Percentiles rank a stretch among this genome's conserved stretches.
phyloP scores from a whole-genome alignment of 345 rosid genomes.

The Salix viminalis region DNA sequence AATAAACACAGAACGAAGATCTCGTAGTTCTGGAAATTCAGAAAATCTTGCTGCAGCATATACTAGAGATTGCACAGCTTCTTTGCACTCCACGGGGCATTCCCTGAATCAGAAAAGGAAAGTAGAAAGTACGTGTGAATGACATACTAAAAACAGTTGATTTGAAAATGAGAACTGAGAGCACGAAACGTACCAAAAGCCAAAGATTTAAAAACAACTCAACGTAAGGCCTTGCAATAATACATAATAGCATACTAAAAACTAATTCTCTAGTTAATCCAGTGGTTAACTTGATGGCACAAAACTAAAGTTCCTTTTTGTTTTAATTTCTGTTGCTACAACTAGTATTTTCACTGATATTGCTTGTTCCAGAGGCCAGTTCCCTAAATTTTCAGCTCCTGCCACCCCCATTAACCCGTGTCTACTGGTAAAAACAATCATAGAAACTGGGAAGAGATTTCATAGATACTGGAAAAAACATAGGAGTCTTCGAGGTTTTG shows the following conservation, averaged over 20 bases:
- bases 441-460: not conserved
- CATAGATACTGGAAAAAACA: not conserved
- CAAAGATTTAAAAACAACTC: not conserved
- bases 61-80: constrained; percentile 62
- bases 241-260: not conserved
- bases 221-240: not conserved
- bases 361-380: not conserved
- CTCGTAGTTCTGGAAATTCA: constrained; percentile 74
- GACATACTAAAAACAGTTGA: not conserved
- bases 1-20: constrained; percentile 52
- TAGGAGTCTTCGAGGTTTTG: not conserved
- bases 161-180: not conserved
- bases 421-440: not conserved
- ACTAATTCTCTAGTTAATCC: not conserved
- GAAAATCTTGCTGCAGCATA: constrained; percentile 90
- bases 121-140: not conserved
- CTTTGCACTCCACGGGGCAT: constrained; percentile 79
- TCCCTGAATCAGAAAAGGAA: constrained; percentile 40
- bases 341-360: not conserved
- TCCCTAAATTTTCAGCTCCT: not conserved
- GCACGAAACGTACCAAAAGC: not conserved
- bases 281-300: not conserved
- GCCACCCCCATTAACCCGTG: not conserved
- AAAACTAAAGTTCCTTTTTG: not conserved
- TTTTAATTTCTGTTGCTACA: not conserved